Evolutionary conservation across 116 monocot species (phyloP), one percentile per base, ranked within the genome.

Genomic region (Zostera marina): DNA sequence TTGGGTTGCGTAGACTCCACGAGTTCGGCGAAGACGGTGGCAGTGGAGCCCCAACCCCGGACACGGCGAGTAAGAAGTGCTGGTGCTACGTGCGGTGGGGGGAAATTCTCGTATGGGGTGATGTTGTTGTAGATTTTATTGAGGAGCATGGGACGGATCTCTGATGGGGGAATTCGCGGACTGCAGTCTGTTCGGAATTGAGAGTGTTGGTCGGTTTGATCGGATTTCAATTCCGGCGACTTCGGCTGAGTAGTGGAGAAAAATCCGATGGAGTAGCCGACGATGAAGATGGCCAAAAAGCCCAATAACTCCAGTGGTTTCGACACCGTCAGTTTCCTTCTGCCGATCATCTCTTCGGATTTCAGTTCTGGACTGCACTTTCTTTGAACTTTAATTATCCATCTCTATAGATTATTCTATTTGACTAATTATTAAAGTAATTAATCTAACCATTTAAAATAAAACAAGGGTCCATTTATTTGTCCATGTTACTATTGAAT

Each of bases 11-110:
- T 57, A 19, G 68, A 9, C 7, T 45, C 22, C 45, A 87, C 71
- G 39, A 87, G 73, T 39, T 72, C 68, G 38, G 58, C 40, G 66
- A 87, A 87, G 44, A 87, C 78, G 1, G 73, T 47, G 26, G 52
- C 67, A 11, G 72, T 76, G 20, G 82, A 82, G 47, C 87, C 87
- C 87, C 87, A 87, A 12, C 81, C 82, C 7, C 70, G 77, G 40
- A 70, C 73, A 2, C 32, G 42, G 41, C 62, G 42, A 4, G 46
- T 45, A 11, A 8, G 32, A 16, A 40, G 58, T 32, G 15, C 13
- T 11, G 41, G 58, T 16, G 16, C 13, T 10, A 58, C 7, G 40
- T 15, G 58, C 15, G 41, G 11, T 8, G 32, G 25, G 15, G 58
- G 58, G 58, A 58, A 41, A 16, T 40, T 40, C 16, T 40, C 16